phyloP scores from a whole-genome alignment of 768 basidiomycete genomes.

The Crepidotus variabilis region DNA sequence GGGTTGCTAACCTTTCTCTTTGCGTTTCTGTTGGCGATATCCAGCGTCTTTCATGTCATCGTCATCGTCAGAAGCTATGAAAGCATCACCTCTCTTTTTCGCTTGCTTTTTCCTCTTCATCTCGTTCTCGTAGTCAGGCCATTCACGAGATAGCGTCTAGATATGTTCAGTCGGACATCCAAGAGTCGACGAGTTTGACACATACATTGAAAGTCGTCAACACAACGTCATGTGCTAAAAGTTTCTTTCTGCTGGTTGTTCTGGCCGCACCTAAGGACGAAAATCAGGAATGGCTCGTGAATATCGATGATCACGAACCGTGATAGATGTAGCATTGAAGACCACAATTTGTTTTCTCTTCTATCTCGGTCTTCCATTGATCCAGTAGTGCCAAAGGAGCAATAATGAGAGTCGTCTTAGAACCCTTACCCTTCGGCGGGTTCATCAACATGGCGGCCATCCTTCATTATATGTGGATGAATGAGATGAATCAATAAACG shows the following conservation, averaged over 20 bases:
- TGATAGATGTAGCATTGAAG: conserved; percentile 61
- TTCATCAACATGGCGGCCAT: conserved; percentile 62
- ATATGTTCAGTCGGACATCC: neutral
- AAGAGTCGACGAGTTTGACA: neutral
- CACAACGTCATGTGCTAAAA: conserved; percentile 59
- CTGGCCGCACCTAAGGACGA: conserved; percentile 38
- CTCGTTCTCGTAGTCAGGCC: conserved; percentile 51
- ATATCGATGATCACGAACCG: conserved; percentile 27
- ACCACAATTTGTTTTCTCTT: conserved; percentile 47
- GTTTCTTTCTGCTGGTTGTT: conserved; percentile 39
- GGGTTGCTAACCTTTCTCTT: conserved; percentile 25
- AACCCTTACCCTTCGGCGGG: conserved; percentile 39
- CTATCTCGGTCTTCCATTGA: conserved; percentile 64
- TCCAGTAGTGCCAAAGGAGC: conserved; percentile 63
- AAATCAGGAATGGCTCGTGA: neutral
- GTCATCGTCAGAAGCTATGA: conserved; percentile 33
- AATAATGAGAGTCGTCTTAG: conserved; percentile 66
- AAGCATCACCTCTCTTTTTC: conserved; percentile 28
- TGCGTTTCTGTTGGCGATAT: conserved; percentile 25
- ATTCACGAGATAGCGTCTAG: conserved; percentile 56
- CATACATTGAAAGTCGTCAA: conserved; percentile 50
- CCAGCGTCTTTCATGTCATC: conserved; percentile 19
- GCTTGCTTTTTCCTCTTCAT: conserved; percentile 42
- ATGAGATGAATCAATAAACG: neutral
- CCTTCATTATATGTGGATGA: conserved; percentile 23